These are phyloP conservation scores for Kockiozyma suomiensis DNA, from an alignment of 805 yeast genomes.

Conservation along the genomic window DNA sequence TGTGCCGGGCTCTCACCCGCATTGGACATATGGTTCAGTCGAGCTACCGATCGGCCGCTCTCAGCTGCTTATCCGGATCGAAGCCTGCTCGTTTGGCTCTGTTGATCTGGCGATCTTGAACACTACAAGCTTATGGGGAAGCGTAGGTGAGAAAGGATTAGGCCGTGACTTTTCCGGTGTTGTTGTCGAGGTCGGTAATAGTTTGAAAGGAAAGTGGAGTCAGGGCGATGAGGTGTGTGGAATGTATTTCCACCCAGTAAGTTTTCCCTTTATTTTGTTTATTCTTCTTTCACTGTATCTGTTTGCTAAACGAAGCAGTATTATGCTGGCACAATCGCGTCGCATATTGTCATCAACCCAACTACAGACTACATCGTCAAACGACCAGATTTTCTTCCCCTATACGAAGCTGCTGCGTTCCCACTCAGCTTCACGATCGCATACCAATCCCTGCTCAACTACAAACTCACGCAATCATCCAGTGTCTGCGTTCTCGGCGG, in stretches of 20 bases:
- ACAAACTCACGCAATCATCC: constrained; percentile 48
- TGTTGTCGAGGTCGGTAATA: constrained; percentile 57
- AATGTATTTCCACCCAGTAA: constrained; percentile 50
- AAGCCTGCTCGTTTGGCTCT: constrained; percentile 65
- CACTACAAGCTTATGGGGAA: constrained; percentile 48
- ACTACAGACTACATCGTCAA: constrained; percentile 51
- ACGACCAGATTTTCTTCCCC: constrained; percentile 52
- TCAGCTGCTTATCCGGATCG: constrained; percentile 59
- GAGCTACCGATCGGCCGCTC: constrained; percentile 53
- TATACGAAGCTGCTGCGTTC: constrained; percentile 64
- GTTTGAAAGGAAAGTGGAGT: constrained; percentile 44
- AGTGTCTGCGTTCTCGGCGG: constrained; percentile 71
- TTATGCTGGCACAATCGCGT: constrained; percentile 60
- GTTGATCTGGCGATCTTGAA: constrained; percentile 64
- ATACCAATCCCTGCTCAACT: constrained; percentile 44
- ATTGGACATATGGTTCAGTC: constrained; percentile 38
- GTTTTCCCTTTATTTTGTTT: background rate
- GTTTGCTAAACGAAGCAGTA: constrained; percentile 33
- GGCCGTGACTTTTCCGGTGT: constrained; percentile 74
- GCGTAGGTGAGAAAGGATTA: constrained; percentile 60
- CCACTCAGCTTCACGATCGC: constrained; percentile 72
- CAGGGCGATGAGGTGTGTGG: constrained; percentile 73
- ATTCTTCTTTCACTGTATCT: background rate
- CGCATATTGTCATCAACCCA: constrained; percentile 60
- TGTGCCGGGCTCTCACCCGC: constrained; percentile 29